Percentiles rank a stretch among this genome's conserved stretches.
Conservation (phyloP, 2,329 filamentous ascomycete genomes). For the Cytospora piceae region DNA sequence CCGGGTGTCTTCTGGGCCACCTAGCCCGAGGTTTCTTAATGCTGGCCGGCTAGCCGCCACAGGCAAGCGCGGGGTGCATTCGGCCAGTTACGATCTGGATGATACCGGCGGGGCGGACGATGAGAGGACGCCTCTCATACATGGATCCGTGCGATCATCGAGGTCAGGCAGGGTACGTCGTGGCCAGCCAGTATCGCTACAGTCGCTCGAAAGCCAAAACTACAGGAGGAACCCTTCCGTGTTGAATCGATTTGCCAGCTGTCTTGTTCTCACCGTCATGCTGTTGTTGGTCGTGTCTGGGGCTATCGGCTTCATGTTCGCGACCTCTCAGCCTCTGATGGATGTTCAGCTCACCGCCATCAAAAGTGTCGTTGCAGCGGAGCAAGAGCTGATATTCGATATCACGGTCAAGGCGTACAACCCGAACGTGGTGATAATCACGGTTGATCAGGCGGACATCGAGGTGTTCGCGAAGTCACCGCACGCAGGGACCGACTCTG, state of each 20-base stretch:
- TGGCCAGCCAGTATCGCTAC: slow-evolving; percentile 55
- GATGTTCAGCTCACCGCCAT: slow-evolving; percentile 80
- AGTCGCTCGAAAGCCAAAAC: slow-evolving; percentile 75
- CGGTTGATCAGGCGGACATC: slow-evolving; percentile 83
- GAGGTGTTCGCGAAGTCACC: slow-evolving; percentile 95
- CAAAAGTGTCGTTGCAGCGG: slow-evolving; percentile 87
- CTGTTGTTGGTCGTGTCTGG: slow-evolving; percentile 82
- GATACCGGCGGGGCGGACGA: slow-evolving; percentile 82
- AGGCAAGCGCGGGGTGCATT: slow-evolving; percentile 60
- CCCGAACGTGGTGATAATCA: slow-evolving; percentile 88
- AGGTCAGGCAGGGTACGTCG: slow-evolving; percentile 63
- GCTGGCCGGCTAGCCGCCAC: slow-evolving; percentile 32
- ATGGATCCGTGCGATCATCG: slow-evolving; percentile 59
- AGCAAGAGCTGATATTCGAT: slow-evolving; percentile 95
- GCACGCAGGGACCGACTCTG: slow-evolving; percentile 72
- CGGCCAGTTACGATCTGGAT: slow-evolving; percentile 78
- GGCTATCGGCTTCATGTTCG: slow-evolving; percentile 85
- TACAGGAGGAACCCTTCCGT: slow-evolving; percentile 66
- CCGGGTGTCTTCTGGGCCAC: slow-evolving; percentile 68
- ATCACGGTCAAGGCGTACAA: slow-evolving; percentile 86
- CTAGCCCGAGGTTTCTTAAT: slow-evolving; percentile 66
- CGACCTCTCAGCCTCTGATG: slow-evolving; percentile 83
- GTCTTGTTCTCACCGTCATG: slow-evolving; percentile 80
- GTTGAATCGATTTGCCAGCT: slow-evolving; percentile 79
- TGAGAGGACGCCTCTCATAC: slow-evolving; percentile 78